Percentiles rank a stretch among this genome's conserved stretches.
These are phyloP conservation scores for Coffea humblotiana DNA, from an alignment of 305 asterid species.

Conservation along the genomic window DNA sequence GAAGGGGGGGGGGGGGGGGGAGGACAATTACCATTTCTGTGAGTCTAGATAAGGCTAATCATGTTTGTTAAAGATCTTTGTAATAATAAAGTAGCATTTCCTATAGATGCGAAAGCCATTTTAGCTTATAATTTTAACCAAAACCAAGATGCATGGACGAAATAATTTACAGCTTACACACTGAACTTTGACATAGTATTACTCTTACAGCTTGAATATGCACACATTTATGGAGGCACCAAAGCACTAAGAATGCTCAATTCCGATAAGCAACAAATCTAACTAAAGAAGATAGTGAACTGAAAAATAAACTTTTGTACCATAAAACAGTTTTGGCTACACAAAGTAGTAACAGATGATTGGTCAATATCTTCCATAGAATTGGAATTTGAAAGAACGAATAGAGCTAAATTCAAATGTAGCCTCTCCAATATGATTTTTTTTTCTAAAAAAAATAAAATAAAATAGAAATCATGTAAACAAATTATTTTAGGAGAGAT, in stretches of 20 bases:
- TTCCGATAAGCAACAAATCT: background rate
- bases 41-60: background rate
- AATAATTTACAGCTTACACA: too few species aligned
- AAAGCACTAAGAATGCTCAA: background rate
- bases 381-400: background rate
- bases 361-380: background rate
- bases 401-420: background rate
- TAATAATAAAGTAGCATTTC: too few species aligned
- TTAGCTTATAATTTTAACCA: too few species aligned
- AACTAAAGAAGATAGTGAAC: background rate
- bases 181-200: background rate
- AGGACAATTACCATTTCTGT: background rate
- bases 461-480: background rate
- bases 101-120: too few species aligned
- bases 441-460: background rate
- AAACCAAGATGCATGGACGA: background rate
- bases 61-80: background rate
- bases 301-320: too few species aligned
- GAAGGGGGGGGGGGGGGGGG: background rate
- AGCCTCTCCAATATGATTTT: background rate
- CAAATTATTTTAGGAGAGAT: slow-evolving; percentile 3
- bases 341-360: background rate
- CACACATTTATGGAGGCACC: background rate
- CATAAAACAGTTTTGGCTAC: too few species aligned
- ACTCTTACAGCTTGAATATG: background rate